Evolutionary conservation across 768 basidiomycete genomes (phyloP), one percentile per base, ranked within the genome.

Genomic region (Leccinum uliginosum): DNA sequence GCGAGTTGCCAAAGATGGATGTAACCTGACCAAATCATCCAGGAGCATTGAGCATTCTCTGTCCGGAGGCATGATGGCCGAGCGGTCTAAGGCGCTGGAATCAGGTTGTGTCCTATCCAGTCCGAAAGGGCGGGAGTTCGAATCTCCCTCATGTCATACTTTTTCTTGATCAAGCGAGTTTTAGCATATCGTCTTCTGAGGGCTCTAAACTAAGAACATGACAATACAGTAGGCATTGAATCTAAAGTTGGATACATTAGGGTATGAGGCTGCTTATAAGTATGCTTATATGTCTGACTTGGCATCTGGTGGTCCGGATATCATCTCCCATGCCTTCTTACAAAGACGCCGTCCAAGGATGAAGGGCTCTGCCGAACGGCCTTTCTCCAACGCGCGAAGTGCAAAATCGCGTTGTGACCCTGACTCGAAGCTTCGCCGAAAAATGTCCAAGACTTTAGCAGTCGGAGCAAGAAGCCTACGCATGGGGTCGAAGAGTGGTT

Each of bases 361-460:
- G 46, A 71, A 82, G 1, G 89, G 89, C 53, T 89, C 85, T 12
- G 76, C 75, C 1, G 83, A 80, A 71, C 74, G 76, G 17, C 85
- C 81, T 66, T 86, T 89, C 65, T 86, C 82, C 80, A 82, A 83
- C 15, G 85, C 70, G 4, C 82, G 81, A 29, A 63, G 63, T 3
- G 79, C 83, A 65, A 91, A 82, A 61, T 82, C 73, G 50, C 65
- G 74, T 58, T 86, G 83, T 56, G 81, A 80, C 11, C 88, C 87
- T 1, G 80, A 81, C 15, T 73, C 66, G 15, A 87, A 58, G 56
- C 79, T 87, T 38, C 81, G 78, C 30, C 70, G 78, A 23, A 84
- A 71, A 23, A 85, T 78, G 12, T 68, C 69, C 10, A 89, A 65
- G 17, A 79, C 78, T 51, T 75, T 79, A 52, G 73, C 62, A 1